Evolutionary conservation across 345 rosid genomes (phyloP).

Genomic region (Viola odorata): DNA sequence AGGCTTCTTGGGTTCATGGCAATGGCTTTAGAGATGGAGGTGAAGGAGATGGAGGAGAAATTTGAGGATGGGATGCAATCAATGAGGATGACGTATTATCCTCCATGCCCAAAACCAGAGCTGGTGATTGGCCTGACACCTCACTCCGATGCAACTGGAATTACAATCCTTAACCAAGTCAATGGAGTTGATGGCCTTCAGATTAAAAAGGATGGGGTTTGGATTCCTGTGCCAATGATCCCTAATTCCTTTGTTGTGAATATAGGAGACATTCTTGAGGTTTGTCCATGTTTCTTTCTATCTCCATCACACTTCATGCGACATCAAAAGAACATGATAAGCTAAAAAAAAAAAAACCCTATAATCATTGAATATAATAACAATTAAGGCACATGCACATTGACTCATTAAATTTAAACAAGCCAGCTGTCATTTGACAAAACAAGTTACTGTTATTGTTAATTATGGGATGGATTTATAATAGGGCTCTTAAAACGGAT

Average conservation of each 20-base stretch:
- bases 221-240: slow-evolving; percentile 17
- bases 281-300: background rate
- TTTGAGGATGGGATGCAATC: slow-evolving; percentile 37
- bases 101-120: slow-evolving; percentile 23
- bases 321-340: background rate
- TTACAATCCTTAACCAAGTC: slow-evolving; percentile 24
- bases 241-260: slow-evolving; percentile 21
- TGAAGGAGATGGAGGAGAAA: slow-evolving; percentile 22
- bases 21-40: slow-evolving; percentile 15
- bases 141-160: slow-evolving; percentile 19
- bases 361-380: no score
- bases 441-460: no score
- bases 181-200: slow-evolving; percentile 22
- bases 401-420: no score
- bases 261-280: slow-evolving; percentile 26
- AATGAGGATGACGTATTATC: slow-evolving; percentile 27
- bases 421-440: no score
- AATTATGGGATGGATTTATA: no score
- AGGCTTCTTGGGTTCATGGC: slow-evolving; percentile 22
- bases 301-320: background rate
- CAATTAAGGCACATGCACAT: no score
- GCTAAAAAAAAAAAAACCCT: background rate
- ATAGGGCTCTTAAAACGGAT: no score
- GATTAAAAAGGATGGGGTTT: slow-evolving; percentile 16
- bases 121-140: slow-evolving; percentile 9